Evolutionary conservation across 2,329 filamentous ascomycete species (phyloP), one percentile per base, ranked within the genome.

Genomic region (Polytolypa hystricis): DNA sequence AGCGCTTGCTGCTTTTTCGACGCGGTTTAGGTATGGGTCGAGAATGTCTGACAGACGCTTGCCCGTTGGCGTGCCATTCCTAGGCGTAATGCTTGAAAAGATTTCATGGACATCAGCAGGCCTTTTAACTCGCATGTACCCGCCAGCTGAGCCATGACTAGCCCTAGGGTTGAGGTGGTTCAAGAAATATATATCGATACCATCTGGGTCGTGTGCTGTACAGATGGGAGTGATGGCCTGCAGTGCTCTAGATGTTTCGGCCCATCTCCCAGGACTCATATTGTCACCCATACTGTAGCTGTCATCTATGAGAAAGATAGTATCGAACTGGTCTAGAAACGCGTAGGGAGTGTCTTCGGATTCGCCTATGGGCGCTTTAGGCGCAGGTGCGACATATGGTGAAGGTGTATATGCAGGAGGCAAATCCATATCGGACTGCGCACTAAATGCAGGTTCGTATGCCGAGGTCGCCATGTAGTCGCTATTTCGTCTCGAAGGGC

Each of bases 111-210:
- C 78, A 0, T 69, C 66, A 0, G 51, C 55, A 0, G 75, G 61
- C 1, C 67, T 65, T 0, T 57, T 73, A 44, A 95, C 69, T 41
- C 81, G 76, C 46, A 67, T 67, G 61, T 84, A 87, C 4, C 73
- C 74, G 0, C 67, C 62, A 1, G 65, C 59, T 35, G 65, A 59
- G 14, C 55, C 56, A 7, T 52, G 39, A 4, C 52, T 48, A n/a
- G 67, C 64, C n/a, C n/a, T n/a, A 0, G 42, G 40, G 17, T 61
- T 51, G 4, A 41, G 56, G 43, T 81, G 72, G 62, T 96, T 95
- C 25, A 96, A 67, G 59, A 96, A 96, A 69, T 84, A 86, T 44
- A 96, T 67, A 54, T 96, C 89, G 47, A 96, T 78, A 15, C 89
- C 89, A 57, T 95, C 84, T 1, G 67, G 62, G 55, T 96, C 89